Evolutionary conservation across 2,329 filamentous ascomycete species (phyloP), one percentile per base, ranked within the genome.

Genomic region (Botrytis elliptica): DNA sequence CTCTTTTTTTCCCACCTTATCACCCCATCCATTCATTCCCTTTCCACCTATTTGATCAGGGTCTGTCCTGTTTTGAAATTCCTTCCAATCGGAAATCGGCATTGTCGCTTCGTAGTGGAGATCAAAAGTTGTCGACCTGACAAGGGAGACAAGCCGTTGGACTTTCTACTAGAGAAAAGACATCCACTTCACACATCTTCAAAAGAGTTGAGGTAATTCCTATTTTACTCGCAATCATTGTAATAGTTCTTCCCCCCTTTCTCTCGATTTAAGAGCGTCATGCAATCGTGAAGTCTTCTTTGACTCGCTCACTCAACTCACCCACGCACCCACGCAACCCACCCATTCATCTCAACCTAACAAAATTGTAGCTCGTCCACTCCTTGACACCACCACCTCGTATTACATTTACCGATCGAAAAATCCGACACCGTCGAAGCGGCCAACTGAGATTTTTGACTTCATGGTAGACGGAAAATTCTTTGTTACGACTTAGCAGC

Each of bases 401-500:
- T 55, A 73, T 60, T 59, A 40, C 6, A 70, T 59, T 49, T 63
- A 42, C 65, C 42, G 5, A 52, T 60, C 57, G 57, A 46, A 62
- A 73, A 70, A 57, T 22, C 57, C 55, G 44, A 73, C n/a, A 55
- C 33, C 55, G 57, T 73, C 71, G 65, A 70, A 63, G 36, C 65
- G 49, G 52, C 16, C 25, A 72, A 49, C 38, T 12, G 18, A 14
- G 3, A 52, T 59, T 72, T 46, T 63, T 46, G 77, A 72, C 75
- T 75, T 76, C 77, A 71, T 77, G 75, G 64, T 77, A 77, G 69
- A 71, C 66, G 71, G 55, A 75, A 62, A 71, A 70, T 70, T 46
- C 65, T 44, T 72, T 71, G 68, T 70, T 20, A 67, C 46, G 49
- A 63, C 69, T 38, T 38, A 62, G 77, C 77, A 77, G 77, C 76